Percentiles rank a stretch among this genome's conserved stretches.
These are phyloP conservation scores for Fusarium goolgardi DNA, from an alignment of 2,329 filamentous ascomycete genomes.

Conservation along the genomic window DNA sequence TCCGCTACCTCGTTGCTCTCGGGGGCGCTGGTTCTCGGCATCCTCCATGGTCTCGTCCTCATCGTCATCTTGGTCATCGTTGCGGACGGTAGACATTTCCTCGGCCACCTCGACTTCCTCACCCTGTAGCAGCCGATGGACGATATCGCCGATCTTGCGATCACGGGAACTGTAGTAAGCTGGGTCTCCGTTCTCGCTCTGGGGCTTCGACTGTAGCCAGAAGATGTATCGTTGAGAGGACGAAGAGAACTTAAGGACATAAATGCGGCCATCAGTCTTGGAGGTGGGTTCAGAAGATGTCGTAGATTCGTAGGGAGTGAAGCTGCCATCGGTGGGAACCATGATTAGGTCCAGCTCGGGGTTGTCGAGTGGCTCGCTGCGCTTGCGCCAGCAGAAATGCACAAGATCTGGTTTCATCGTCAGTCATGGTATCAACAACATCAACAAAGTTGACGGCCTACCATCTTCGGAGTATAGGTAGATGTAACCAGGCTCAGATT, in stretches of 20 bases:
- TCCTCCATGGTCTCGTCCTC: constrained; percentile 68
- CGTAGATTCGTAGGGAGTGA: constrained; percentile 79
- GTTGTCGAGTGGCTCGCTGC: constrained; percentile 74
- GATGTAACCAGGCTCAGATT: constrained; percentile 82
- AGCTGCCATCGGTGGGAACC: constrained; percentile 89
- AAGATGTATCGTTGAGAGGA: constrained; percentile 93
- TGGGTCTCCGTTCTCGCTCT: constrained; percentile 74
- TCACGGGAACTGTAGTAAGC: constrained; percentile 88
- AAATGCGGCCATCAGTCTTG: constrained; percentile 88
- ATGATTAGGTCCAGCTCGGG: constrained; percentile 92
- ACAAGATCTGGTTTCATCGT: constrained; percentile 73
- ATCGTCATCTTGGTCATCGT: constrained; percentile 62
- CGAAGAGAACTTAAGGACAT: constrained; percentile 91
- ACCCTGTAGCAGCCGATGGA: constrained; percentile 85
- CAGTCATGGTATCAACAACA: constrained; percentile 2
- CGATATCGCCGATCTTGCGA: constrained; percentile 86
- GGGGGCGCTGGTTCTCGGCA: constrained; percentile 71
- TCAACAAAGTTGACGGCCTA: constrained; percentile 49
- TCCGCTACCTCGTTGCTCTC: constrained; percentile 72
- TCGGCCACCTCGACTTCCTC: constrained; percentile 84
- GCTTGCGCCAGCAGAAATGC: constrained; percentile 97
- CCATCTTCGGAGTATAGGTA: constrained; percentile 95
- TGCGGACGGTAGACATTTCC: constrained; percentile 74
- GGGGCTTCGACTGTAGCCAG: constrained; percentile 94
- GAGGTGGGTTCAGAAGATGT: constrained; percentile 66